Conservation (phyloP, 2,329 filamentous ascomycete species). For the Stagonosporopsis rhizophila region DNA sequence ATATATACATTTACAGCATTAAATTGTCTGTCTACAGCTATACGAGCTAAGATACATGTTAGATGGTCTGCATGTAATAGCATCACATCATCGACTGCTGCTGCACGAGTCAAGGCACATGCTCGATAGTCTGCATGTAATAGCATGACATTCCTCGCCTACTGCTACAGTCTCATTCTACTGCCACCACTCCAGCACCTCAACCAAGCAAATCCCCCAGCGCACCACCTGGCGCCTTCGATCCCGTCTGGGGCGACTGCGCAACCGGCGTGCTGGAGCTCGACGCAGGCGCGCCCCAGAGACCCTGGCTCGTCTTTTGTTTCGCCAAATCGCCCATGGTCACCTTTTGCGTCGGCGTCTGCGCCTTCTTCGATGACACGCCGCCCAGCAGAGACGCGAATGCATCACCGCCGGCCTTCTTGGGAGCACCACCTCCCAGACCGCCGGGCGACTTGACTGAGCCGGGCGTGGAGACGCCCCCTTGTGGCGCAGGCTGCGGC, state of each 20-base stretch:
- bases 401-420: conserved; percentile 74
- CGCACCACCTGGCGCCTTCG: conserved; percentile 46
- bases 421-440: conserved; percentile 48
- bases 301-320: conserved; percentile 92
- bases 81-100: too few relatives aligned
- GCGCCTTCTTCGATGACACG: conserved; percentile 75
- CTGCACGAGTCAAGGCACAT: too few relatives aligned
- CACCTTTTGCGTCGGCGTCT: conserved; percentile 66
- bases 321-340: conserved; percentile 96
- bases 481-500: conserved; percentile 46
- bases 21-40: too few relatives aligned
- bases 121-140: too few relatives aligned
- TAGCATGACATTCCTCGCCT: too few relatives aligned
- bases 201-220: conserved; percentile 48
- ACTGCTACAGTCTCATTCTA: not conserved
- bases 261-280: conserved; percentile 41
- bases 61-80: too few relatives aligned
- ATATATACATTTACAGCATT: too few relatives aligned
- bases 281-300: conserved; percentile 79
- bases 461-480: conserved; percentile 50
- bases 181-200: not conserved
- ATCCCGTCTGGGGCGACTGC: conserved; percentile 35
- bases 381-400: conserved; percentile 89
- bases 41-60: too few relatives aligned
- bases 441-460: conserved; percentile 50